Conservation (phyloP, 2,329 filamentous ascomycete genomes). For the Trichoderma sp. region DNA sequence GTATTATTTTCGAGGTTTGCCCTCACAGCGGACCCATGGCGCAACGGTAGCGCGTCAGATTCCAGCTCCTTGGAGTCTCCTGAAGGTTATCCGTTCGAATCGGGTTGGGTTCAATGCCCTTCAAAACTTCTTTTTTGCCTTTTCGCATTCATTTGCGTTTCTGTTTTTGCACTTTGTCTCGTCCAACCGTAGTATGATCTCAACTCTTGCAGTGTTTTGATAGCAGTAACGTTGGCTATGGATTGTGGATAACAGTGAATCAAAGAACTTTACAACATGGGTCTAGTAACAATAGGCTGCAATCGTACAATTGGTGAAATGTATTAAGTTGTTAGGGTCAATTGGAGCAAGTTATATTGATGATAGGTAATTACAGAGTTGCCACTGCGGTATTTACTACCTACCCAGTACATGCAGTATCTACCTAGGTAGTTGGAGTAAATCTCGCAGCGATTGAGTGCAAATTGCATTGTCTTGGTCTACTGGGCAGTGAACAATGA, state of each 20-base stretch:
- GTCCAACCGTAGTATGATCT: not conserved
- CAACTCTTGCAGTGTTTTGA: not conserved
- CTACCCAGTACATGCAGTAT: too few species aligned
- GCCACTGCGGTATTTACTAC: too few species aligned
- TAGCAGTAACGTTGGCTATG: not conserved
- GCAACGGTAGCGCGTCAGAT: slow-evolving; percentile 25
- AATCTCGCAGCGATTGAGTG: too few species aligned
- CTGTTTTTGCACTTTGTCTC: not conserved
- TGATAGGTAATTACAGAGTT: too few species aligned
- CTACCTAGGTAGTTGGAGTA: too few species aligned
- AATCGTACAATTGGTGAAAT: not conserved
- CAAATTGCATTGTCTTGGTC: too few species aligned
- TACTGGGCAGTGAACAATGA: too few species aligned
- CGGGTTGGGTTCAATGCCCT: slow-evolving; percentile 24
- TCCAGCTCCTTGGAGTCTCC: slow-evolving; percentile 19
- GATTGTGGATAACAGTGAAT: not conserved
- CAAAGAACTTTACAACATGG: not conserved
- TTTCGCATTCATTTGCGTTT: not conserved
- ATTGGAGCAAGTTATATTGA: not conserved
- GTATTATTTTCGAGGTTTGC: too few species aligned
- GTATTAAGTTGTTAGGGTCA: not conserved
- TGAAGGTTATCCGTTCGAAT: slow-evolving; percentile 25
- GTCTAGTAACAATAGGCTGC: not conserved
- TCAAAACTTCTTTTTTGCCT: slow-evolving; percentile 8
- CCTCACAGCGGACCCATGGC: slow-evolving; percentile 8